These are phyloP conservation scores for Microdochium paspali DNA, from an alignment of 2,329 filamentous ascomycete genomes.

Conservation along the genomic window DNA sequence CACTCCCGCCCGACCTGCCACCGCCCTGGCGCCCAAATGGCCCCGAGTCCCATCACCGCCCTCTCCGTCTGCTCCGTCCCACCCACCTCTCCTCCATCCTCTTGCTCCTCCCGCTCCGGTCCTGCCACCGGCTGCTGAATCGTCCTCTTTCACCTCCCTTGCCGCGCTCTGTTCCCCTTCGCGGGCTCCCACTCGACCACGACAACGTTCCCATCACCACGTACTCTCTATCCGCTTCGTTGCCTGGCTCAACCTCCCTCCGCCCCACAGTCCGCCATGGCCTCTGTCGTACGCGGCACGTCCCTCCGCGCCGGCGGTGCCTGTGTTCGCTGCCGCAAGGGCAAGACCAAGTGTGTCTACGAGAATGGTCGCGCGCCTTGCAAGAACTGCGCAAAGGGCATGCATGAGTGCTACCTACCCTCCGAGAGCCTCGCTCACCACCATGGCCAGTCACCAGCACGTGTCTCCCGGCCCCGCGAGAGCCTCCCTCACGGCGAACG, in stretches of 20 bases:
- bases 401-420: slow-evolving; percentile 54
- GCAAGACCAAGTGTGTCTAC: slow-evolving; percentile 56
- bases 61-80: neutral
- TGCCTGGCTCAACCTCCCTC: neutral
- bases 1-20: neutral
- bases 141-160: too few relatives aligned
- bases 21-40: neutral
- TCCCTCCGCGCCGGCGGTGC: slow-evolving; percentile 48
- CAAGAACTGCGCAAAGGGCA: slow-evolving; percentile 54
- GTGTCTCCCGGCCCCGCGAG: slow-evolving; percentile 43
- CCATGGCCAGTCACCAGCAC: slow-evolving; percentile 48
- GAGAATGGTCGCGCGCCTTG: slow-evolving; percentile 53
- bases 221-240: neutral
- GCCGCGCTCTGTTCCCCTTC: too few relatives aligned
- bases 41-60: neutral
- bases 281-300: slow-evolving; percentile 43
- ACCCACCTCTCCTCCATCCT: neutral
- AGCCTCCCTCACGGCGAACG: slow-evolving; percentile 40
- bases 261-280: slow-evolving; percentile 22
- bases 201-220: neutral
- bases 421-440: slow-evolving; percentile 51
- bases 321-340: slow-evolving; percentile 54
- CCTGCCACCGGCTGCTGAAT: neutral
- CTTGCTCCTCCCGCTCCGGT: neutral
- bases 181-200: too few relatives aligned